Conservation (phyloP, 2,329 filamentous ascomycete species). For the Elsinoe necatrix region DNA sequence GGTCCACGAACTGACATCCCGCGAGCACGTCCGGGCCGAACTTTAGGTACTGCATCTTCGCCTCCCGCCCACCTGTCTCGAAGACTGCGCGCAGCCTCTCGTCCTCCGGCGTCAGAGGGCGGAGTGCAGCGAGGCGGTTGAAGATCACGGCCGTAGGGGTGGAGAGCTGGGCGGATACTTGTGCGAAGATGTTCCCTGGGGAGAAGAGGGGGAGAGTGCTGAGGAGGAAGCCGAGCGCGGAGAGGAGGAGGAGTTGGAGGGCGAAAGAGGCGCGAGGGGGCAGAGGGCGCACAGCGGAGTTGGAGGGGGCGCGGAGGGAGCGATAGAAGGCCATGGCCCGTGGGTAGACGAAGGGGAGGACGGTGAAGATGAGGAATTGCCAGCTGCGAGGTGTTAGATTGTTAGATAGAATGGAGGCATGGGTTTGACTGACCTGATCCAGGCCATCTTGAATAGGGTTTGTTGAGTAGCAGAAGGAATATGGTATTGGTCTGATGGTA, state of each 20-base stretch:
- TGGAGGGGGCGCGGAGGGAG: slow-evolving; percentile 36
- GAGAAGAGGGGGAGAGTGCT: slow-evolving; percentile 59
- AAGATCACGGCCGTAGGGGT: slow-evolving; percentile 81
- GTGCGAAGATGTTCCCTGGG: slow-evolving; percentile 72
- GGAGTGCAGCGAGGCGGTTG: slow-evolving; percentile 56
- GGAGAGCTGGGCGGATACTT: slow-evolving; percentile 72
- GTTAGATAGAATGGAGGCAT: neutral
- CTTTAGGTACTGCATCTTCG: slow-evolving; percentile 71
- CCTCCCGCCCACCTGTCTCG: slow-evolving; percentile 48
- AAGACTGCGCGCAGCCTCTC: slow-evolving; percentile 59
- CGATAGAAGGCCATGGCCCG: slow-evolving; percentile 58
- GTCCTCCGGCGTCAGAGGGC: slow-evolving; percentile 54
- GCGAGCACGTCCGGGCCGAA: slow-evolving; percentile 68
- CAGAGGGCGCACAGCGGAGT: slow-evolving; percentile 45
- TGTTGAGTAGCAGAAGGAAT: neutral
- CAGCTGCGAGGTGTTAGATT: slow-evolving; percentile 28
- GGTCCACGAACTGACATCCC: slow-evolving; percentile 65
- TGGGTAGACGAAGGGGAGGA: slow-evolving; percentile 65
- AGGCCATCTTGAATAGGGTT: neutral
- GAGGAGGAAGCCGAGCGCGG: slow-evolving; percentile 46
- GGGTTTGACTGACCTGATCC: neutral
- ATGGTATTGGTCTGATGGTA: neutral
- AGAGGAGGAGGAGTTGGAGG: slow-evolving; percentile 52
- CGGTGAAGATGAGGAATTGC: slow-evolving; percentile 41
- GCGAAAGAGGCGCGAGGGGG: slow-evolving; percentile 48